A percentile compares a stretch with the other conserved stretches of the same genome.
Conservation (phyloP, 2,329 filamentous ascomycete species). For the Rachicladosporium sp. region DNA sequence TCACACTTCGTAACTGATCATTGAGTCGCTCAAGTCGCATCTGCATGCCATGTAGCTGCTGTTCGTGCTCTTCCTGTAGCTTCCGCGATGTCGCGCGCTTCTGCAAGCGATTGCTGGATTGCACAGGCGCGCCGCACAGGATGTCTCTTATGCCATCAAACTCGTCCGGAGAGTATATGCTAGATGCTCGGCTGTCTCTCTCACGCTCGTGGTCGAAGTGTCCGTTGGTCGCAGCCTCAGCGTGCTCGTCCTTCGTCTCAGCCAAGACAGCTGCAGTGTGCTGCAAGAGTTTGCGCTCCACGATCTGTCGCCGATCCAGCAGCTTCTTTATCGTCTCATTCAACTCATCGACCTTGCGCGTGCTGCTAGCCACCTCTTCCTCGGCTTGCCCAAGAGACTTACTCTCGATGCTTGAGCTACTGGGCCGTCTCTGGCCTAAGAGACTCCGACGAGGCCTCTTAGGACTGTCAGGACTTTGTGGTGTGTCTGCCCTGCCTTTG, state of each 20-base stretch:
- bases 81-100: slow-evolving; percentile 12
- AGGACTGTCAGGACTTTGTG: slow-evolving; percentile 34
- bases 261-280: slow-evolving; percentile 88
- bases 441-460: slow-evolving; percentile 42
- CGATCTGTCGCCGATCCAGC: slow-evolving; percentile 62
- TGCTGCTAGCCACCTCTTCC: slow-evolving; percentile 59
- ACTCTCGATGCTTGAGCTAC: slow-evolving; percentile 34
- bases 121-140: slow-evolving; percentile 13
- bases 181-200: slow-evolving; percentile 11
- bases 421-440: slow-evolving; percentile 15
- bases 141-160: slow-evolving; percentile 38
- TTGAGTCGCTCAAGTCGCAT: slow-evolving; percentile 22
- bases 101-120: slow-evolving; percentile 5
- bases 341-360: slow-evolving; percentile 74
- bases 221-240: slow-evolving; percentile 7
- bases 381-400: slow-evolving; percentile 45
- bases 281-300: slow-evolving; percentile 65
- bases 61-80: slow-evolving; percentile 16
- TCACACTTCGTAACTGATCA: slow-evolving; percentile 18
- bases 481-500: slow-evolving; percentile 31
- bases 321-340: slow-evolving; percentile 67
- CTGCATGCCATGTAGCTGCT: slow-evolving; percentile 21
- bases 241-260: slow-evolving; percentile 61
- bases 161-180: slow-evolving; percentile 30
- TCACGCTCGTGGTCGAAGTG: neutral